Evolutionary conservation across 345 rosid species (phyloP).

Genomic region (Iberis pinnata): DNA sequence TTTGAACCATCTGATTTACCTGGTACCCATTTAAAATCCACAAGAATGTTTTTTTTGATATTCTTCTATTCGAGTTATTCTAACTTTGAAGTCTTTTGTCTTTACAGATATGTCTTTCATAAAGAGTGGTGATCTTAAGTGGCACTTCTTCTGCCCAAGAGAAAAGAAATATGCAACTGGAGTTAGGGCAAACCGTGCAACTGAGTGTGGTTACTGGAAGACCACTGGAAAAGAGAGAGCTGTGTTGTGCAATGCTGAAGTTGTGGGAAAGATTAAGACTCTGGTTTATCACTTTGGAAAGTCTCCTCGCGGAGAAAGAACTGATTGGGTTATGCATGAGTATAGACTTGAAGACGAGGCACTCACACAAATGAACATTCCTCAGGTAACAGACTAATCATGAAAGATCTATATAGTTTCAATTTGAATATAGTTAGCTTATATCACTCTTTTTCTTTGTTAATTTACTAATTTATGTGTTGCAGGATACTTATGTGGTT

Average conservation of each 20-base stretch:
- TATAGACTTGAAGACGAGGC: conserved; percentile 48
- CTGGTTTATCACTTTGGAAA: conserved; percentile 54
- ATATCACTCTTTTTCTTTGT: background rate
- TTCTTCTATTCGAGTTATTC: background rate
- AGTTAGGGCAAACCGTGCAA: conserved; percentile 38
- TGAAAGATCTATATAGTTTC: too few species aligned
- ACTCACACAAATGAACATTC: conserved; percentile 33
- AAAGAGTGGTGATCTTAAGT: conserved; percentile 53
- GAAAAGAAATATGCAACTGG: conserved; percentile 55
- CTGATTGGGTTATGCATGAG: conserved; percentile 87
- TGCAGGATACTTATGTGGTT: conserved; percentile 51
- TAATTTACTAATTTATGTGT: background rate
- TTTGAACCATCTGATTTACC: conserved; percentile 66
- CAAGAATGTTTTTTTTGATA: too few species aligned
- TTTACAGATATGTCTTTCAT: conserved; percentile 35
- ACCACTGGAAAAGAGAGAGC: conserved; percentile 59
- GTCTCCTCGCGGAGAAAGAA: conserved; percentile 43
- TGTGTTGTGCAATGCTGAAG: conserved; percentile 34
- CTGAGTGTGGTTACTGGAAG: conserved; percentile 67
- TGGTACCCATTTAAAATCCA: conserved; percentile 21
- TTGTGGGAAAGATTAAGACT: conserved; percentile 57
- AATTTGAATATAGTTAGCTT: too few species aligned
- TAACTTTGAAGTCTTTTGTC: background rate
- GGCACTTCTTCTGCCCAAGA: conserved; percentile 76
- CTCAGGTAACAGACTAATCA: conserved; percentile 20